Conservation (phyloP, 2,329 filamentous ascomycete species). For the Cadophora sp. region DNA sequence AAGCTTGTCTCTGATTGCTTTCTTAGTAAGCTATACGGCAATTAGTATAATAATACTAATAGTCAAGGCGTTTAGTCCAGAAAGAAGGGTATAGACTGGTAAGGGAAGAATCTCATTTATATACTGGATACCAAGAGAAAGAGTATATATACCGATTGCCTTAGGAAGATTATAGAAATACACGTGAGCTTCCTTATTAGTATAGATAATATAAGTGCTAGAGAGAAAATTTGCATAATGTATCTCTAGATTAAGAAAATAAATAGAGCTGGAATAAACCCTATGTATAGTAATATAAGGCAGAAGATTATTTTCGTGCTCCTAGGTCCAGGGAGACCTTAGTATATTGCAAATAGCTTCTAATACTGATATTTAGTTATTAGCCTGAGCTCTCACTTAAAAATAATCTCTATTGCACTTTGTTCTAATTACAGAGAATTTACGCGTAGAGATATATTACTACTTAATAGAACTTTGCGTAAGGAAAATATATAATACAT, state of each 20-base stretch:
- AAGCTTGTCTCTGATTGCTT: background rate
- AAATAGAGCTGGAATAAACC: background rate
- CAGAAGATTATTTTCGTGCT: background rate
- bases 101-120: background rate
- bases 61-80: background rate
- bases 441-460: background rate
- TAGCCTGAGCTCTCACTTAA: background rate
- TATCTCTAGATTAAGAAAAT: background rate
- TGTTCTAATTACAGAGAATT: background rate
- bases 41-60: background rate
- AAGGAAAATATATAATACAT: background rate
- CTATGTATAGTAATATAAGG: background rate
- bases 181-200: background rate
- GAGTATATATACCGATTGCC: background rate
- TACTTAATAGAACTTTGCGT: background rate
- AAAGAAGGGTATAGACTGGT: background rate
- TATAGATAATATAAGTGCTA: background rate
- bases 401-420: background rate
- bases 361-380: background rate
- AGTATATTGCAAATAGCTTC: background rate
- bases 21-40: background rate
- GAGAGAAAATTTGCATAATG: background rate
- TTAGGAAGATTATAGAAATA: background rate
- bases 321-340: background rate
- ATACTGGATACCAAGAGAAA: background rate